Evolutionary conservation across 2,329 filamentous ascomycete species (phyloP).

Genomic region (Chrysosporium queenslandicum): DNA sequence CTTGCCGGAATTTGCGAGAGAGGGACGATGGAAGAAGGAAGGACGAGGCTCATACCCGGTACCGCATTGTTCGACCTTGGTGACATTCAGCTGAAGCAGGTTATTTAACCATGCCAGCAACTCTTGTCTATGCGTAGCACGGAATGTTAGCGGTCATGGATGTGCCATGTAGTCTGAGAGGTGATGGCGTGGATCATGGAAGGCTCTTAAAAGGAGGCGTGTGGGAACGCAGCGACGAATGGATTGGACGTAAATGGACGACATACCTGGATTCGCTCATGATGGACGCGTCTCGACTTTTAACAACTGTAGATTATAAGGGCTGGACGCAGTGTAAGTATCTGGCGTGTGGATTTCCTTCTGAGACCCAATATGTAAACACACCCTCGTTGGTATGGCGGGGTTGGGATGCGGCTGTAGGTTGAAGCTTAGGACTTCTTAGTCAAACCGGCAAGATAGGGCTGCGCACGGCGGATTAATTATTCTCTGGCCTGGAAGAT

Average conservation of each 20-base stretch:
- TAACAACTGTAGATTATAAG: neutral
- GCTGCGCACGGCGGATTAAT: too few relatives aligned
- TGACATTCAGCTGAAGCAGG: conserved; percentile 94
- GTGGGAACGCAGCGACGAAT: neutral
- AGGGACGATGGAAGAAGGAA: conserved; percentile 12
- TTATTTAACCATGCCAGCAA: conserved; percentile 94
- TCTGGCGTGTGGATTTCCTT: too few relatives aligned
- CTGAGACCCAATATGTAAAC: neutral
- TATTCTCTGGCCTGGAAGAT: neutral
- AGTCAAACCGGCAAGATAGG: too few relatives aligned
- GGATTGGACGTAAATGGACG: neutral
- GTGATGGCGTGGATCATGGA: too few relatives aligned
- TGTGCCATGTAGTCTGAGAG: too few relatives aligned
- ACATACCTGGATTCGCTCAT: conserved; percentile 57
- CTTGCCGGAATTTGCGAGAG: neutral
- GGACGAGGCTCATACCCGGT: conserved; percentile 61
- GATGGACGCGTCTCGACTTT: conserved; percentile 27
- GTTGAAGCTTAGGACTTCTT: neutral
- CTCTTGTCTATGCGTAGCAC: conserved; percentile 65
- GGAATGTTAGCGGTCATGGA: neutral
- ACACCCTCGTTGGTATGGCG: neutral
- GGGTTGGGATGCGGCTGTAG: neutral
- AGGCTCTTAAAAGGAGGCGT: neutral
- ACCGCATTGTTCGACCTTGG: conserved; percentile 97
- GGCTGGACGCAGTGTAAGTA: neutral